Evolutionary conservation across 441 rosid species (phyloP).

Genomic region (Euphorbia schlechtendalii): DNA sequence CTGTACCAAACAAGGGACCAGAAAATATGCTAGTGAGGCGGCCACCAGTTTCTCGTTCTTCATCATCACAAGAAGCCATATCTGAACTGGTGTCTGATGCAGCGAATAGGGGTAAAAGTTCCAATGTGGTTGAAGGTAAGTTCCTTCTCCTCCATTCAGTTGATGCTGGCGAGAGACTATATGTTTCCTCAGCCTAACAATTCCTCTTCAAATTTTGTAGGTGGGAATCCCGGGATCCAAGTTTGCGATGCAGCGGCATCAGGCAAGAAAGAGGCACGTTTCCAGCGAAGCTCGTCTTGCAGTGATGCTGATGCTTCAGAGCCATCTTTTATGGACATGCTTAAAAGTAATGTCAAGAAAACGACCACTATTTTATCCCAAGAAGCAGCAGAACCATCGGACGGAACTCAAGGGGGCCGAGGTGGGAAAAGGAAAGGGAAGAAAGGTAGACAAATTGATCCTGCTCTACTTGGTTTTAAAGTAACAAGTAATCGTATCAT

Average conservation of each 20-base stretch:
- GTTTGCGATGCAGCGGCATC: conserved; percentile 17
- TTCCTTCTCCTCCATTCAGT: neutral
- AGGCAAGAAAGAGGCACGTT: conserved; percentile 29
- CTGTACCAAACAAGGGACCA: conserved; percentile 19
- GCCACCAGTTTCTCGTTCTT: conserved; percentile 25
- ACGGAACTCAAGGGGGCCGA: conserved; percentile 32
- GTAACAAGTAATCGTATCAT: conserved; percentile 79
- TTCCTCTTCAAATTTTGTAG: conserved; percentile 3
- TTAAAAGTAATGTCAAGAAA: conserved; percentile 36
- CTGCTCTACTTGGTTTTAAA: conserved; percentile 79
- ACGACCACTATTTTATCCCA: neutral
- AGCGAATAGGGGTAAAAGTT: conserved; percentile 6
- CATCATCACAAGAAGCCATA: conserved; percentile 28
- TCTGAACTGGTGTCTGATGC: conserved; percentile 21
- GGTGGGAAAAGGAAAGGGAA: conserved; percentile 77
- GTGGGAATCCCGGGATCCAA: conserved; percentile 11
- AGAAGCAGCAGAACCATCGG: conserved; percentile 28
- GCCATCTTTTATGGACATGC: conserved; percentile 46
- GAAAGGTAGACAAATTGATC: conserved; percentile 79
- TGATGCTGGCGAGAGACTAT: no score
- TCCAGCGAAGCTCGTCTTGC: conserved; percentile 33
- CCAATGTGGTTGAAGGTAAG: conserved; percentile 5
- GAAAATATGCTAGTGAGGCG: conserved; percentile 30
- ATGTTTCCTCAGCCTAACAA: conserved; percentile 18
- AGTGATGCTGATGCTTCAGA: conserved; percentile 37